Evolutionary conservation across 768 basidiomycete genomes (phyloP).

Genomic region (Hericium coralloides): DNA sequence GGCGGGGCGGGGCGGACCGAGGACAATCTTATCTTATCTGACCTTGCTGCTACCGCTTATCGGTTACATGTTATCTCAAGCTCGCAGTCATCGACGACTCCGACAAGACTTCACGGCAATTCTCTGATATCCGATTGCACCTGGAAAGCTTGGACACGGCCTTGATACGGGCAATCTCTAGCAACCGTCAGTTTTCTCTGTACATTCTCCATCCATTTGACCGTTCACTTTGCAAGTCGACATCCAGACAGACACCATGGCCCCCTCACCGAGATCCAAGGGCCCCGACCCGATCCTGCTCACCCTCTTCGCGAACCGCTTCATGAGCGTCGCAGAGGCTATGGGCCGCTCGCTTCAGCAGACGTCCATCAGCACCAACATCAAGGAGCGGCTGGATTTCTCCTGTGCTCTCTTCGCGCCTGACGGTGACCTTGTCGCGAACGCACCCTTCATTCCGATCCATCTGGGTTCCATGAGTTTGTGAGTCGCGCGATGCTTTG

Average conservation of each 20-base stretch:
- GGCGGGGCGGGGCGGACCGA: background rate
- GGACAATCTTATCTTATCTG: no score
- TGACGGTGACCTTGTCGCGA: slow-evolving; percentile 91
- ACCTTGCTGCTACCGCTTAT: no score
- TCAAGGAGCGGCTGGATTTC: slow-evolving; percentile 93
- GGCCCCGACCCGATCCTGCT: slow-evolving; percentile 80
- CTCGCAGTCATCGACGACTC: no score
- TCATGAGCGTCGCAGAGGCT: slow-evolving; percentile 96
- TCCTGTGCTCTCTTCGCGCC: slow-evolving; percentile 93
- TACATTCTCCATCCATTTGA: background rate
- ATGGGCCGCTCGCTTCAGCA: slow-evolving; percentile 90
- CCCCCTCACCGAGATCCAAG: slow-evolving; percentile 10
- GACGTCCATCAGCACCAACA: slow-evolving; percentile 89
- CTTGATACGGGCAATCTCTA: background rate
- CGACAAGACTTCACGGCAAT: no score
- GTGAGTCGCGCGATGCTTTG: slow-evolving; percentile 33
- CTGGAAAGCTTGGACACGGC: background rate
- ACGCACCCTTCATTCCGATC: slow-evolving; percentile 87
- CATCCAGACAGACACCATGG: background rate
- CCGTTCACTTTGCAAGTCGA: background rate
- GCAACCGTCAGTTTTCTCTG: background rate
- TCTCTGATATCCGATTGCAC: background rate
- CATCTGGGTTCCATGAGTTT: slow-evolving; percentile 88
- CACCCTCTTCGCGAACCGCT: slow-evolving; percentile 90
- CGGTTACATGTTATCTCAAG: no score